A percentile compares a stretch with the other conserved stretches of the same genome.
Conservation (phyloP, 2,329 filamentous ascomycete species). For the Monosporascus sp. region DNA sequence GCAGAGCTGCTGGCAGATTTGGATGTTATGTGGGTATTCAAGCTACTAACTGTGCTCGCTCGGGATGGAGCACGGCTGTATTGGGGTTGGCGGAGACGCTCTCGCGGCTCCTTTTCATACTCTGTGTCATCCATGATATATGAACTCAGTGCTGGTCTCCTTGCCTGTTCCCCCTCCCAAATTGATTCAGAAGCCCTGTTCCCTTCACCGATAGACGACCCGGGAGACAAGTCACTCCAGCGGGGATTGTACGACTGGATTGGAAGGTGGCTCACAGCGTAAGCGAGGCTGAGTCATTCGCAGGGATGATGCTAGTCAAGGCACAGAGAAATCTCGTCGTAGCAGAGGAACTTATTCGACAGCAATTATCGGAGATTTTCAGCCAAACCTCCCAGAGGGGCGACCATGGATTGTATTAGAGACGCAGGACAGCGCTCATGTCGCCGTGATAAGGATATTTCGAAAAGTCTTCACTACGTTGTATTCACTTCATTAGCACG, state of each 20-base stretch:
- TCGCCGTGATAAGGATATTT: too few species aligned
- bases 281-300: neutral
- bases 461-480: too few species aligned
- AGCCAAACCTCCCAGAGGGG: too few species aligned
- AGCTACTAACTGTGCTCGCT: conserved; percentile 33
- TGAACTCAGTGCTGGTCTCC: neutral
- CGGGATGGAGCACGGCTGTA: conserved; percentile 40
- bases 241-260: neutral
- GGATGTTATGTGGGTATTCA: conserved; percentile 34
- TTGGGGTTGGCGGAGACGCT: conserved; percentile 14
- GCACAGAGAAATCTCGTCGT: neutral
- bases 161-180: neutral
- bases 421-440: too few species aligned
- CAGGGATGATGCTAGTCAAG: neutral
- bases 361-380: neutral
- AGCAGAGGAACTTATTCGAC: neutral
- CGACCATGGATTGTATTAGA: too few species aligned
- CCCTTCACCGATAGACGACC: neutral
- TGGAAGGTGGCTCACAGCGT: neutral
- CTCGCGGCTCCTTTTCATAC: conserved; percentile 16
- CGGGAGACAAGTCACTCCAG: neutral
- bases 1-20: conserved; percentile 38
- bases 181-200: neutral
- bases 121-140: conserved; percentile 18
- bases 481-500: too few species aligned